A percentile compares a stretch with the other conserved stretches of the same genome.
Conservation (phyloP, 768 basidiomycete genomes). For the Podaxis sp. region DNA sequence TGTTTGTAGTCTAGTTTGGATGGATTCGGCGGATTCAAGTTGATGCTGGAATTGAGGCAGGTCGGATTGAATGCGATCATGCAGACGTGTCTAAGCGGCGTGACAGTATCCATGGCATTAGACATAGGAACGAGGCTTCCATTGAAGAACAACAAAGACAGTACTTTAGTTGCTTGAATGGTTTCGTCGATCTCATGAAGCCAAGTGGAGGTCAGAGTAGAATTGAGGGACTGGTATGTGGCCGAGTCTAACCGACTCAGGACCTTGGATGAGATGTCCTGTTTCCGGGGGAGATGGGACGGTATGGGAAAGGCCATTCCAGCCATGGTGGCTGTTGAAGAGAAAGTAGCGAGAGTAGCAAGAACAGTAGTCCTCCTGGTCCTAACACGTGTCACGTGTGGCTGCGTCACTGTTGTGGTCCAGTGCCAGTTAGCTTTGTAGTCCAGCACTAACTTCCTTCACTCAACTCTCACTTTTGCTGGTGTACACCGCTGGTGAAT, state of each 20-base stretch:
- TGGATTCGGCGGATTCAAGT: constrained; percentile 53
- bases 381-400: constrained; percentile 22
- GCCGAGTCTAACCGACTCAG: constrained; percentile 67
- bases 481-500: background rate
- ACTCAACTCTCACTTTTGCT: background rate
- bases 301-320: constrained; percentile 75
- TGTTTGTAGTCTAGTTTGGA: constrained; percentile 53
- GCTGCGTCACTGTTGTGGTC: constrained; percentile 11
- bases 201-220: constrained; percentile 64
- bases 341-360: background rate
- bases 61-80: constrained; percentile 66
- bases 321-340: constrained; percentile 10
- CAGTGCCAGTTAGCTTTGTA: background rate
- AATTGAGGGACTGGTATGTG: constrained; percentile 51
- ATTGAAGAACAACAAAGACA: constrained; percentile 4
- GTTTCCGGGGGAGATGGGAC: constrained; percentile 65
- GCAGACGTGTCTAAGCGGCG: constrained; percentile 53
- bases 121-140: background rate
- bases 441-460: background rate
- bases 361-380: background rate
- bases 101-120: constrained; percentile 12
- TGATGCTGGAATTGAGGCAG: constrained; percentile 62
- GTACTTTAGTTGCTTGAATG: constrained; percentile 68
- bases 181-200: constrained; percentile 67
- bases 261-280: constrained; percentile 69